Base-by-base conservation (phyloP, 2,329 filamentous ascomycete species). In the Podosphaera fusca region DNA sequence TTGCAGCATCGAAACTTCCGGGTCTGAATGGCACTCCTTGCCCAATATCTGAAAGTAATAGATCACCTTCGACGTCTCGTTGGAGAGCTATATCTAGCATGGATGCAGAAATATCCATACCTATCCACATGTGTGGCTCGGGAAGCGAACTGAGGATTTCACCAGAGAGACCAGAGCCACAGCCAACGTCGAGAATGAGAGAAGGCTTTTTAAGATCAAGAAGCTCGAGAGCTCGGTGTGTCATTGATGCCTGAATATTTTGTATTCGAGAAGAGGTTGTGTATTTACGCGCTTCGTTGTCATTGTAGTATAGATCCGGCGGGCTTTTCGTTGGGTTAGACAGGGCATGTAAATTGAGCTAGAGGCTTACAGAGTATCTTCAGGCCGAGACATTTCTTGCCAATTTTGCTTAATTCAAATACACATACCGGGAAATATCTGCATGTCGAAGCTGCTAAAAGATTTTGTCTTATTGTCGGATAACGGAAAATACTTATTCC, bases 41-140 rank as follows among this genome's bases (percentile, higher is more conserved):
- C 0, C 92, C 92, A 55, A 95, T 94, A 66, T 98, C 92, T 2
- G 88, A 87, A 0, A 98, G 79, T 64, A 98, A 75, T n/a, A 98
- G 72, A 67, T 98, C 92, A 1, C 92, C 92, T 60, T 95, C 88
- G 0, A 92, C 87, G 59, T 95, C 90, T 51, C 90, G 75, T 69
- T 95, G 87, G 0, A 98, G 75, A 1, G 92, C 92, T 50, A 95
- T 79, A 62, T 92, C 88, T n/a, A 98, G 75, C 92, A 98, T 98
- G n/a, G 84, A 87, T 0, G 87, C 82, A 3, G 85, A 87, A 31
- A 98, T 82, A 68, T 98, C 92, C 84, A 96, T 90, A 59, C 92
- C 92, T n/a, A 96, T 75, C 92, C 92, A 98, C 0, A 82, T 82
- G 72, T 98, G 92, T 3, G 88, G 87, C 57, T 85, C 85, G 59